phyloP scores from a whole-genome alignment of 1,284 basidiomycete genomes.

The Amylostereum areolatum region DNA sequence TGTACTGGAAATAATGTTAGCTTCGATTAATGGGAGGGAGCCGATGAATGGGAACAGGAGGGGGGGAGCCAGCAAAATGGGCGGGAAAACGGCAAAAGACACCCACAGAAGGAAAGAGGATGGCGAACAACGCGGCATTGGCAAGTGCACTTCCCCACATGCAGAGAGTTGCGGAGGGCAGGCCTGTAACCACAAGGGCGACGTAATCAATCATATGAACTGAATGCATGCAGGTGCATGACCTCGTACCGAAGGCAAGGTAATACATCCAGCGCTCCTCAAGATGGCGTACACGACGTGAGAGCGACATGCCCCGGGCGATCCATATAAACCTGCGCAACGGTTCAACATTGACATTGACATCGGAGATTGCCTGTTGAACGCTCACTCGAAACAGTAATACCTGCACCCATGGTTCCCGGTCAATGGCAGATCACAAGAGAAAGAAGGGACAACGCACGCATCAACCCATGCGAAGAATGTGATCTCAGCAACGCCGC shows the following conservation, averaged over 20 bases:
- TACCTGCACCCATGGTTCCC: constrained; percentile 42
- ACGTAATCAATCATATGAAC: constrained; percentile 5
- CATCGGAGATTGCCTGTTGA: not conserved
- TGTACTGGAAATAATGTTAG: constrained; percentile 42
- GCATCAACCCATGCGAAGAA: constrained; percentile 82
- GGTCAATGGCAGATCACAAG: constrained; percentile 5
- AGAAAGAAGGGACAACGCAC: constrained; percentile 41
- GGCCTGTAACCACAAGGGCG: constrained; percentile 28
- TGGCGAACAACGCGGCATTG: constrained; percentile 71
- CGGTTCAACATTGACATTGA: too few species aligned
- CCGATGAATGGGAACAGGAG: constrained; percentile 3
- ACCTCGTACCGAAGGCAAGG: constrained; percentile 63
- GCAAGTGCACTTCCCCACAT: constrained; percentile 67
- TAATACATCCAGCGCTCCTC: constrained; percentile 87
- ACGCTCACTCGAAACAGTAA: constrained; percentile 84
- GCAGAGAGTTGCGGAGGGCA: constrained; percentile 63
- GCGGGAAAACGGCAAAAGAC: constrained; percentile 13
- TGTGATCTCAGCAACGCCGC: constrained; percentile 51
- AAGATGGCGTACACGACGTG: constrained; percentile 62
- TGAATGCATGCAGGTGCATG: not conserved
- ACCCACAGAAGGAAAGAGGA: constrained; percentile 69
- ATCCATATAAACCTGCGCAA: constrained; percentile 68
- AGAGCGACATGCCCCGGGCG: constrained; percentile 61
- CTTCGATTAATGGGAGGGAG: not conserved
- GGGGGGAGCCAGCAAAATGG: constrained; percentile 9